phyloP scores from a whole-genome alignment of 1,139 yeast genomes.

The Scheffersomyces insectosa region DNA sequence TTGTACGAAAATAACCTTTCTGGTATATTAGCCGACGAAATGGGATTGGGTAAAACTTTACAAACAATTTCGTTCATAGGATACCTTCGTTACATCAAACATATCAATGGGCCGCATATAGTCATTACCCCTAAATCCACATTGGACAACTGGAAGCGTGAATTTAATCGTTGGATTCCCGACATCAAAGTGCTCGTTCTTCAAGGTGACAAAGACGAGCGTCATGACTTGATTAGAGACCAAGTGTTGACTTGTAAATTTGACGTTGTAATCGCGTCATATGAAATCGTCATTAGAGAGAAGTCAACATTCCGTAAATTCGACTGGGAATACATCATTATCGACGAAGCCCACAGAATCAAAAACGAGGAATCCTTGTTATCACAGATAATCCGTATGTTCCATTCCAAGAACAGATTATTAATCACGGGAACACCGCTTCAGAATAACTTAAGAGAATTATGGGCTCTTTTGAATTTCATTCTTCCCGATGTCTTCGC shows the following conservation, averaged over 20 bases:
- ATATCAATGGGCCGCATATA: slow-evolving; percentile 70
- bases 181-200: slow-evolving; percentile 66
- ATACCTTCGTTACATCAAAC: slow-evolving; percentile 60
- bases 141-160: slow-evolving; percentile 77
- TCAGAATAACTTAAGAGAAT: slow-evolving; percentile 75
- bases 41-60: slow-evolving; percentile 96
- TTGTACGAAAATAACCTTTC: slow-evolving; percentile 81
- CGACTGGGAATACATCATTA: slow-evolving; percentile 72
- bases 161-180: slow-evolving; percentile 78
- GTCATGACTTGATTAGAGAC: slow-evolving; percentile 53
- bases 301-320: slow-evolving; percentile 63
- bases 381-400: slow-evolving; percentile 73
- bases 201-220: slow-evolving; percentile 72
- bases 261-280: slow-evolving; percentile 72
- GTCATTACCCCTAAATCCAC: slow-evolving; percentile 80
- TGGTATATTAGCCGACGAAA: slow-evolving; percentile 95
- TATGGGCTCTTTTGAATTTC: slow-evolving; percentile 79
- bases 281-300: slow-evolving; percentile 76
- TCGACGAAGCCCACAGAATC: slow-evolving; percentile 82
- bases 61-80: slow-evolving; percentile 89
- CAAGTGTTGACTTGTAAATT: slow-evolving; percentile 61
- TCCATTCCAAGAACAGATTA: slow-evolving; percentile 67
- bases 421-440: slow-evolving; percentile 81
- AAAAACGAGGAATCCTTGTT: slow-evolving; percentile 75
- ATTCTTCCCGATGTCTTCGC: slow-evolving; percentile 77